Base-by-base conservation (phyloP, 768 basidiomycete genomes). In the Zangia roseola region DNA sequence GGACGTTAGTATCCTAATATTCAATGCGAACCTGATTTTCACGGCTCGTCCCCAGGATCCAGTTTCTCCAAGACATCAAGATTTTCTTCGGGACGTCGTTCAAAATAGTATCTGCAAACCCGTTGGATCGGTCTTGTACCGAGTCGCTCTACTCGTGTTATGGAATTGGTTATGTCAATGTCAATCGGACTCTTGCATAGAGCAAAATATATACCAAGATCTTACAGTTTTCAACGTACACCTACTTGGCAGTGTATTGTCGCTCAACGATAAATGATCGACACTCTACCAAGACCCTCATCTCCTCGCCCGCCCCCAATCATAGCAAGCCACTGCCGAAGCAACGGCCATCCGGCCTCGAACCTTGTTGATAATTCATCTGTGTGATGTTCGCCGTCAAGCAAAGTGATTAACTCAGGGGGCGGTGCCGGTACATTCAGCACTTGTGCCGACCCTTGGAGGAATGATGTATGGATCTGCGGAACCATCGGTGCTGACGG, bases 331-430 rank as follows among this genome's bases (percentile, higher is more conserved):
- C 86, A 91, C 48, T 76, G 77, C 64, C 90, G 84, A 45, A 98
- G 71, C 40, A 85, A 70, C 10, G 83, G 83, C 94, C 92, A 94
- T 0, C 88, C 85, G 26, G 85, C 83, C 54, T 90, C 84, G 58
- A 94, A 95, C 52, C 65, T 78, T 21, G 88, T 83, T 39, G 88
- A 86, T 37, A 98, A 70, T 69, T 97, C 94, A 62, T 98, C 95
- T 2, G 91, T 86, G 65, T 94, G 88, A 65, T 93, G 94, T 47
- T 85, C 88, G 9, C 95, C 97, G 60, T 98, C 86, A 12, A 98
- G 74, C 50, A 91, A 65, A 3, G 73, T 53, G 23, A 76, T 58
- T 21, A 94, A 57, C 12, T 81, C 80, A 5, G 73, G 70, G 8
- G 89, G 89, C 56, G 62, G 65, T 3, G 60, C 37, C 10, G 63